Percentiles rank a stretch among this genome's conserved stretches.
Evolutionary conservation across 208 protist genomes (phyloP).

Genomic region (Acanthamoeba royreba): DNA sequence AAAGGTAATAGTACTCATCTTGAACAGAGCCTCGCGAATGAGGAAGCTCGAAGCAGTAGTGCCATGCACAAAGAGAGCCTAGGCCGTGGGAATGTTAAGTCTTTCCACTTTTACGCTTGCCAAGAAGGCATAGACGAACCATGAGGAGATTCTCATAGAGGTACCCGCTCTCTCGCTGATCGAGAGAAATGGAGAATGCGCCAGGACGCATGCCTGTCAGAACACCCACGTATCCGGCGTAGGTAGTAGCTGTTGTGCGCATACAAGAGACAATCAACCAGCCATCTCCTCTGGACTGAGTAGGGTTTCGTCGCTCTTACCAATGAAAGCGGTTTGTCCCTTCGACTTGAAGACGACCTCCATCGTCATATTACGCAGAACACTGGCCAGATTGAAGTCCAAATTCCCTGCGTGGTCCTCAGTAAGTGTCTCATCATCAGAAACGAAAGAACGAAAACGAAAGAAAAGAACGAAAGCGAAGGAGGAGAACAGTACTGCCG

Average conservation of each 20-base stretch:
- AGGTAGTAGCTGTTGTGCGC: constrained; percentile 28
- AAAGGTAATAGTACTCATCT: neutral
- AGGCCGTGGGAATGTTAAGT: neutral
- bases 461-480: neutral
- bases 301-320: neutral
- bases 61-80: neutral
- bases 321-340: neutral
- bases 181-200: constrained; percentile 14
- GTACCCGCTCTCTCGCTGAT: neutral
- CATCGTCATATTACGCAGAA: constrained; percentile 48
- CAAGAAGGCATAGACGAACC: neutral
- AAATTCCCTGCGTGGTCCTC: neutral
- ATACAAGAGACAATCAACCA: neutral
- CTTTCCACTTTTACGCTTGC: neutral
- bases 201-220: constrained; percentile 19
- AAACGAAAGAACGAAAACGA: neutral
- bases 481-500: neutral
- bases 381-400: neutral
- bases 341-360: constrained; percentile 44
- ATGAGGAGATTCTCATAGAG: neutral
- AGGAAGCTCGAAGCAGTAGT: neutral
- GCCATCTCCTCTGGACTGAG: neutral
- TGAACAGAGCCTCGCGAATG: neutral
- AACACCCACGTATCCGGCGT: constrained; percentile 45
- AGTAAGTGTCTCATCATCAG: too few species aligned